Evolutionary conservation across 1,284 basidiomycete species (phyloP).

Genomic region (Xerocomus nothofagi): DNA sequence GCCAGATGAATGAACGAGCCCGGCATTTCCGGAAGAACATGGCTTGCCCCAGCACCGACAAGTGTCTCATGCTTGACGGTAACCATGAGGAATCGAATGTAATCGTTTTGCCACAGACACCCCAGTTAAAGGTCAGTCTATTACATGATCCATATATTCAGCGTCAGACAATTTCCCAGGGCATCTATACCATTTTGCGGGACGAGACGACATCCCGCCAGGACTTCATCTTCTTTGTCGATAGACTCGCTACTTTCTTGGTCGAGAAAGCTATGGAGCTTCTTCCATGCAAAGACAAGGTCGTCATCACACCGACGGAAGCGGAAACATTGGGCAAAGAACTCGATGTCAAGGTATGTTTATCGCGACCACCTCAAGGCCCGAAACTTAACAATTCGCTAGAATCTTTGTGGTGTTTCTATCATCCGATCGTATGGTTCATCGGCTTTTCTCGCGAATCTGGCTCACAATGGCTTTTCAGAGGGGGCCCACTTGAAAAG

Average conservation of each 20-base stretch:
- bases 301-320: conserved; percentile 69
- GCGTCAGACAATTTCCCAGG: conserved; percentile 45
- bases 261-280: conserved; percentile 84
- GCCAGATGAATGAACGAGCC: conserved; percentile 79
- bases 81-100: conserved; percentile 52
- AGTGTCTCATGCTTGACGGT: conserved; percentile 36
- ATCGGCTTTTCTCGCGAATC: not conserved
- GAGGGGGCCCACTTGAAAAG: conserved; percentile 86
- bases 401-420: conserved; percentile 78
- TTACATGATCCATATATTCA: conserved; percentile 44
- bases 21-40: conserved; percentile 75
- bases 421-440: conserved; percentile 76
- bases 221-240: conserved; percentile 89
- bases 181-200: conserved; percentile 85
- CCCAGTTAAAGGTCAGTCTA: conserved; percentile 69
- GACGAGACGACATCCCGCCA: conserved; percentile 69
- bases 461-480: conserved; percentile 33
- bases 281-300: conserved; percentile 69
- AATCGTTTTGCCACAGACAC: conserved; percentile 75
- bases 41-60: conserved; percentile 44
- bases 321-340: conserved; percentile 61
- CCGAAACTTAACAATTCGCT: conserved; percentile 9
- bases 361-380: not conserved
- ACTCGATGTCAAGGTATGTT: conserved; percentile 54
- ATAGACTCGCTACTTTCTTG: conserved; percentile 82